These are phyloP conservation scores for Mortierella alpina DNA, from an alignment of 192 early-diverging fungal genomes.

Conservation along the genomic window DNA sequence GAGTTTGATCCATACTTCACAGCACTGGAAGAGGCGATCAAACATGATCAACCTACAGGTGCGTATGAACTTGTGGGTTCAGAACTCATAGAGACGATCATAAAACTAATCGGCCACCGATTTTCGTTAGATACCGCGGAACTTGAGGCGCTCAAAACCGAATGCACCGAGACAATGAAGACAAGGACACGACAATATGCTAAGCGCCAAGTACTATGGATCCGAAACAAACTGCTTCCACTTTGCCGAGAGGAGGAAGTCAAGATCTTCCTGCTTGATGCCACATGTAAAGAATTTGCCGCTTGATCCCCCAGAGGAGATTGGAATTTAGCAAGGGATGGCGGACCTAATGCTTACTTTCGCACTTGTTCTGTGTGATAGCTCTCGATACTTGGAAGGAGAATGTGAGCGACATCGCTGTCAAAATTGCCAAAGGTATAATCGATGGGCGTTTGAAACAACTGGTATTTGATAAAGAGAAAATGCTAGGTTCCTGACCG, in stretches of 20 bases:
- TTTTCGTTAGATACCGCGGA: slow-evolving; percentile 21
- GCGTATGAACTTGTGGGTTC: slow-evolving; percentile 1
- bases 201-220: slow-evolving; percentile 83
- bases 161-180: slow-evolving; percentile 88
- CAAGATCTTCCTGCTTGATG: slow-evolving; percentile 77
- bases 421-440: slow-evolving; percentile 63
- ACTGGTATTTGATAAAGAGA: background rate
- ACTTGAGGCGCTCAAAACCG: slow-evolving; percentile 55
- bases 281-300: slow-evolving; percentile 58
- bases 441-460: background rate
- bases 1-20: slow-evolving; percentile 84
- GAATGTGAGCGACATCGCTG: slow-evolving; percentile 64
- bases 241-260: slow-evolving; percentile 53
- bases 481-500: background rate
- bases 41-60: slow-evolving; percentile 21
- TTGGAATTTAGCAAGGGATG: background rate
- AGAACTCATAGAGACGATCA: background rate
- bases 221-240: slow-evolving; percentile 77
- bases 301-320: no score
- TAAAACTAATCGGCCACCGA: background rate
- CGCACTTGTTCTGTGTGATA: background rate
- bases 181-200: slow-evolving; percentile 90
- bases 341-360: background rate
- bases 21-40: slow-evolving; percentile 46
- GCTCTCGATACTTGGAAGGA: slow-evolving; percentile 68